Evolutionary conservation across 495 filamentous ascomycete genomes (phyloP), one percentile per base, ranked within the genome.

Genomic region (Annulohypoxylon maeteangense): DNA sequence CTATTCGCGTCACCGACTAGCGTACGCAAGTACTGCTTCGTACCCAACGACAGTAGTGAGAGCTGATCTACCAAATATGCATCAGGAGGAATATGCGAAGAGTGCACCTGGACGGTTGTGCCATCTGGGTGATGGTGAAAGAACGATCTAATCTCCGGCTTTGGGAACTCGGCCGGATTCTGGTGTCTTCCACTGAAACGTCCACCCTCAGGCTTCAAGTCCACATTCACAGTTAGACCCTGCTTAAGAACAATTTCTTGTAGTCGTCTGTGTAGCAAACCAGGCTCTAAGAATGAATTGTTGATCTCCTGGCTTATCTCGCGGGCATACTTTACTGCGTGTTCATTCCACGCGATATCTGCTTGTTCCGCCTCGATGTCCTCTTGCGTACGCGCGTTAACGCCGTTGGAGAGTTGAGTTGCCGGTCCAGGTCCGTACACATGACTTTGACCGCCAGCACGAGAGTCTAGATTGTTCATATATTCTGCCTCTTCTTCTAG

Each of bases 401-500:
- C 76, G 8, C 80, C 58, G 57, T 87, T 76, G 31, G 86, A 80
- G 3, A 81, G 78, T 70, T 89, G 86, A 68, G 87, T 90, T 44
- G 87, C 82, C 12, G 81, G 78, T 7, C 90, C 89, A 8, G 86
- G 83, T 40, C 88, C 89, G 70, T 88, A 90, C 61, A 89, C 87
- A 29, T 80, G 84, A 53, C 68, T 72, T 58, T 80, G 78, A 65
- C 75, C 72, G 10, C 83, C 86, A 5, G 85, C 83, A 16, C 76
- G 76, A 25, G 75, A 76, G 16, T 80, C 78, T 40, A 84, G 83
- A 62, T 86, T 85, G 20, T 89, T 86, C 61, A 94, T 79, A 64
- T 84, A 89, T 42, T 91, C 90, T 68, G 95, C 92, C 76, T 97
- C 94, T 75, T 91, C 93, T 56, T 87, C 87, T 1, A 97, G 81